phyloP scores from a whole-genome alignment of 495 filamentous ascomycete species.

The Neurospora sublineolata region DNA sequence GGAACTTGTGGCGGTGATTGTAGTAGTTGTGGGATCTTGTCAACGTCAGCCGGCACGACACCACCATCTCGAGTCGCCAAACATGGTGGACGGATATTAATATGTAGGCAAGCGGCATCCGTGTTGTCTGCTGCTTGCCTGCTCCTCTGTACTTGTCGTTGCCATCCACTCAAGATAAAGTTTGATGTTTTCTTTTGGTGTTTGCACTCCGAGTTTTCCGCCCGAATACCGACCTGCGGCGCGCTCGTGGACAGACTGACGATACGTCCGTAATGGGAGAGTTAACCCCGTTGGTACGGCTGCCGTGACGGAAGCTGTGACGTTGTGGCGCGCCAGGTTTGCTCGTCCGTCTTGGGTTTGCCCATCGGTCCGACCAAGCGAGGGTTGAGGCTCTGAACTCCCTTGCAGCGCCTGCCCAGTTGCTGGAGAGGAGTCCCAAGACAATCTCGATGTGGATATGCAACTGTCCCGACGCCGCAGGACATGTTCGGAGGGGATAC shows the following conservation, averaged over 20 bases:
- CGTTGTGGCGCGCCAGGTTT: not conserved
- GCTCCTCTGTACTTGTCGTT: not conserved
- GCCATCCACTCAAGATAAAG: not conserved
- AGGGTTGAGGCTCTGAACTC: not conserved
- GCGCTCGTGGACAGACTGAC: not conserved
- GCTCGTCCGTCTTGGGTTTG: not conserved
- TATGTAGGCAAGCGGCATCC: not conserved
- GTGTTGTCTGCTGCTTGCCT: not conserved
- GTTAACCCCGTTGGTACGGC: not conserved
- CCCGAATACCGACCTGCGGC: not conserved
- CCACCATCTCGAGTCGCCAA: not conserved
- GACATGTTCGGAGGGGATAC: not conserved
- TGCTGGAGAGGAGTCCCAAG: not conserved
- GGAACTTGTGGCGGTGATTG: not conserved
- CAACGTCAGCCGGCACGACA: not conserved
- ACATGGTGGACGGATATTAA: not conserved
- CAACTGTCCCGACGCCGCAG: not conserved
- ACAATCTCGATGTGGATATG: not conserved
- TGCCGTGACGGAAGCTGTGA: not conserved
- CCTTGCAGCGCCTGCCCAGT: not conserved
- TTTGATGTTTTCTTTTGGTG: not conserved
- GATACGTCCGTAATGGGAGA: not conserved
- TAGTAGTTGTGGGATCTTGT: not conserved
- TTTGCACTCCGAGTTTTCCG: not conserved
- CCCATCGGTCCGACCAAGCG: not conserved